Conservation (phyloP, 176 grass and related monocot genomes). For the Thinopyrum elongatum region DNA sequence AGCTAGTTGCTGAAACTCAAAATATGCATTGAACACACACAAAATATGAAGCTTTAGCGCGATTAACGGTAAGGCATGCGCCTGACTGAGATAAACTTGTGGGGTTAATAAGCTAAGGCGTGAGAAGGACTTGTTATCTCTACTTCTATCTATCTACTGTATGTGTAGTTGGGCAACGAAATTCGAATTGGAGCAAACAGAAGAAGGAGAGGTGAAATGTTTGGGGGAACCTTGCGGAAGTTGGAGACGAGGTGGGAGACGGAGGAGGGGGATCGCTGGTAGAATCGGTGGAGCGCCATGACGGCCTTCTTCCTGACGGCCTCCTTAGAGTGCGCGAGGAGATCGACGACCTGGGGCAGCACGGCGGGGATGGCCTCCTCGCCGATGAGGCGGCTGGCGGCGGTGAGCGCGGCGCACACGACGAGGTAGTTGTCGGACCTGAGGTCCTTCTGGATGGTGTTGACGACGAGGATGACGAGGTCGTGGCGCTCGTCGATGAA, state of each 20-base stretch:
- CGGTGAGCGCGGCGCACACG: conserved; percentile 76
- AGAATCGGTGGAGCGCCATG: conserved; percentile 92
- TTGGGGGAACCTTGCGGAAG: conserved; percentile 72
- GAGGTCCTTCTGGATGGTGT: conserved; percentile 99
- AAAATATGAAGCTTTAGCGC: not conserved
- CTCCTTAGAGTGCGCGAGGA: conserved; percentile 89
- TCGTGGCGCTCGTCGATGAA: conserved; percentile 97
- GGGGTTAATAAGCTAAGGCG: not conserved
- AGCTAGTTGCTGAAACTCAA: conserved; percentile 2
- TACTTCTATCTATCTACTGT: not conserved
- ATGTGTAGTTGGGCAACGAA: not conserved
- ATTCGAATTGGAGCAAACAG: not conserved
- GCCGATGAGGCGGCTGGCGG: conserved; percentile 82
- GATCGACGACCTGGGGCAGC: conserved; percentile 89
- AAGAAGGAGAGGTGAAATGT: not conserved
- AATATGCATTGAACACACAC: not conserved
- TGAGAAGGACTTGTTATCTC: not conserved
- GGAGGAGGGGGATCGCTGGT: conserved; percentile 82
- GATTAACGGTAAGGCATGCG: not conserved
- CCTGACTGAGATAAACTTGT: not conserved
- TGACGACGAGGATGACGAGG: conserved; percentile 97
- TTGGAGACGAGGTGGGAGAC: conserved; percentile 93
- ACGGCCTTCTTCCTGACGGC: conserved; percentile 96
- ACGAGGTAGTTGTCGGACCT: conserved; percentile 94
- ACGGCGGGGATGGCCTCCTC: conserved; percentile 98